Percentiles rank a stretch among this genome's conserved stretches.
Evolutionary conservation across 192 early-diverging fungal species (phyloP).

Genomic region (Gigaspora rosea): DNA sequence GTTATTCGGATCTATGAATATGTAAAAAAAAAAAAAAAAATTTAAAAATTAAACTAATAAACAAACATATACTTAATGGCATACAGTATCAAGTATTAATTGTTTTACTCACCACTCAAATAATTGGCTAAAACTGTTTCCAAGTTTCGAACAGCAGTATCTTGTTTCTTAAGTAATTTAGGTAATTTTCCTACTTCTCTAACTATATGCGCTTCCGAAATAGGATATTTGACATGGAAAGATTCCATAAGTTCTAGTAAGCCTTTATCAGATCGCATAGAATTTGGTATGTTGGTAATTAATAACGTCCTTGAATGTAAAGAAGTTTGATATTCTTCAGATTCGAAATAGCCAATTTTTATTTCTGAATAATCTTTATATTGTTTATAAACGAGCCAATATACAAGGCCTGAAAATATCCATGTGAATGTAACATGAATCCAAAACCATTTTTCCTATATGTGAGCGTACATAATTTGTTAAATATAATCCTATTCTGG

Average conservation of each 20-base stretch:
- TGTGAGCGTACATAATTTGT: neutral
- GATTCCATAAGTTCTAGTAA: constrained; percentile 52
- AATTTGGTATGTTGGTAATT: constrained; percentile 60
- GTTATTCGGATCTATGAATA: constrained; percentile 37
- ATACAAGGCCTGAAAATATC: constrained; percentile 58
- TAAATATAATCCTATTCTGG: no score
- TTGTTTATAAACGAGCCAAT: constrained; percentile 52
- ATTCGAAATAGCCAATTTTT: constrained; percentile 59
- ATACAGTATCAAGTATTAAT: no score
- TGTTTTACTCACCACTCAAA: constrained; percentile 44
- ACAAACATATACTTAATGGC: no score
- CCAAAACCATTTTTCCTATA: constrained; percentile 56
- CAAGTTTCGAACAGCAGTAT: constrained; percentile 60
- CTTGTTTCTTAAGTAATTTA: constrained; percentile 66
- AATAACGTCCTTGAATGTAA: constrained; percentile 71
- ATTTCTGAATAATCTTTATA: constrained; percentile 55
- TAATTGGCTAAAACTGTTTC: constrained; percentile 64
- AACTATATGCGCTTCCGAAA: constrained; percentile 64
- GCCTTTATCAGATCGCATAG: constrained; percentile 57
- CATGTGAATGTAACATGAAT: constrained; percentile 62
- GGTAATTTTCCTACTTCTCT: constrained; percentile 66
- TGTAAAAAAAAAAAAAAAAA: no score
- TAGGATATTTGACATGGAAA: constrained; percentile 44
- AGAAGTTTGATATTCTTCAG: constrained; percentile 59
- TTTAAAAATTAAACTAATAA: no score